Base-by-base conservation (phyloP, 495 filamentous ascomycete species). In the Hypoxylon perforatum region DNA sequence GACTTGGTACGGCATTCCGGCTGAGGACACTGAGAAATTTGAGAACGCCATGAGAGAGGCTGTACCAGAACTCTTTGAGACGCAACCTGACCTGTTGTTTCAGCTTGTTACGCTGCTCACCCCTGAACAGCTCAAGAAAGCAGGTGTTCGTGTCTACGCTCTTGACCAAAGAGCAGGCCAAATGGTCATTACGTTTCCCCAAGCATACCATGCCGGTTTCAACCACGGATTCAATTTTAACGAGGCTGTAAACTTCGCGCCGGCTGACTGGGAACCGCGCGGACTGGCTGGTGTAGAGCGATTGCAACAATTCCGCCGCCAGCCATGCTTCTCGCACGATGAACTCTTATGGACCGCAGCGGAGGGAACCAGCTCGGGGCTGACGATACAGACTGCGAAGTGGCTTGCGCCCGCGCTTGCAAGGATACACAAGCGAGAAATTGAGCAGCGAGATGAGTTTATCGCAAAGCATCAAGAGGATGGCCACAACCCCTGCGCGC, bases 201-300 rank as follows among this genome's bases (percentile, higher is more conserved):
- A 96, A 70, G 92, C 92, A 4, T 96, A 96, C 66, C 92, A 96
- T 76, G 92, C 92, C 8, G 92, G 92, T 0, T 96, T 96, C 79
- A 99, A 96, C 72, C 96, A 91, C 74, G 95, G 90, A 7, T 99
- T 99, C 84, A 99, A 99, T 73, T 97, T 98, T 80, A 99, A 99
- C 61, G 95, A 99, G 74, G 95, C 95, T 1, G 95, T 99, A 59
- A 99, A 99, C 74, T 98, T 99, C 76, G 96, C 95, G 2, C 95
- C 95, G 10, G 81, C 80, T n/a, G 95, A 98, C 73, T 99, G 95
- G 95, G 95, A 98, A 73, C 94, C 92, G 0, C 95, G 87, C 79
- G 95, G 95, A 4, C 91, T 94, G 61, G 82, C 86, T 39, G 94
- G 94, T 17, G 93, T 97, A 4, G 87, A 93, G 67, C 86, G 94